Percentiles rank a stretch among this genome's conserved stretches.
These are phyloP conservation scores for Cladosporium sp. DNA, from an alignment of 2,329 filamentous ascomycete species.

Conservation along the genomic window DNA sequence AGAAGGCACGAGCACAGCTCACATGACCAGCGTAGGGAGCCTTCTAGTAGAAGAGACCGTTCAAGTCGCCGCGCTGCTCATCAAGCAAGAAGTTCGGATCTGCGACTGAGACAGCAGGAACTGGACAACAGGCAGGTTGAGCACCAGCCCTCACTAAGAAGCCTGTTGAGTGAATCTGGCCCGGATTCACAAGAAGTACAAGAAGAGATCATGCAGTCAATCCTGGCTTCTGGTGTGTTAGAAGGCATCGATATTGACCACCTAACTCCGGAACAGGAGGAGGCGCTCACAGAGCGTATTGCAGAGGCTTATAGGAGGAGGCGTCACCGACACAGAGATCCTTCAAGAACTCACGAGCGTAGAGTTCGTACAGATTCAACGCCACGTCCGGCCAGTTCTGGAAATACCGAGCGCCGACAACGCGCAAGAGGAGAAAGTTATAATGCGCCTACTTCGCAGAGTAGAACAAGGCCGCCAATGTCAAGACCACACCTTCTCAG, in stretches of 20 bases:
- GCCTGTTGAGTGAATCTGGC: conserved; percentile 75
- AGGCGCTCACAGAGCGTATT: conserved; percentile 85
- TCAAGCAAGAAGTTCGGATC: conserved; percentile 16
- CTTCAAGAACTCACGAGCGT: conserved; percentile 25
- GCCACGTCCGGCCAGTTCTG: conserved; percentile 5
- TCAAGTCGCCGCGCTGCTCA: conserved; percentile 17
- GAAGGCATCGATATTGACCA: conserved; percentile 88
- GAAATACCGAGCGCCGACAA: conserved; percentile 6
- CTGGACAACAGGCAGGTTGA: conserved; percentile 52
- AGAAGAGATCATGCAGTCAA: conserved; percentile 83
- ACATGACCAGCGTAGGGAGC: not conserved
- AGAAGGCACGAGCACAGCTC: conserved; percentile 9
- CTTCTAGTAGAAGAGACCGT: conserved; percentile 12
- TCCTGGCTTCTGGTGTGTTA: conserved; percentile 78
- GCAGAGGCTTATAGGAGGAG: conserved; percentile 75
- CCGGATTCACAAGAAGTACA: conserved; percentile 75
- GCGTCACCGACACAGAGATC: conserved; percentile 58
- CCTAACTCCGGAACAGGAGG: conserved; percentile 76
- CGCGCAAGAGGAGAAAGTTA: conserved; percentile 1
- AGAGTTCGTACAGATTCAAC: conserved; percentile 1
- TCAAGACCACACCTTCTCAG: conserved; percentile 45
- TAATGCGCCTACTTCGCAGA: conserved; percentile 2
- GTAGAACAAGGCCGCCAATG: conserved; percentile 36
- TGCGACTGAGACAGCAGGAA: conserved; percentile 18
- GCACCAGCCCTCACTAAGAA: conserved; percentile 84